These are phyloP conservation scores for Yarrowia alimentaria DNA, from an alignment of 805 yeast species.

Conservation along the genomic window DNA sequence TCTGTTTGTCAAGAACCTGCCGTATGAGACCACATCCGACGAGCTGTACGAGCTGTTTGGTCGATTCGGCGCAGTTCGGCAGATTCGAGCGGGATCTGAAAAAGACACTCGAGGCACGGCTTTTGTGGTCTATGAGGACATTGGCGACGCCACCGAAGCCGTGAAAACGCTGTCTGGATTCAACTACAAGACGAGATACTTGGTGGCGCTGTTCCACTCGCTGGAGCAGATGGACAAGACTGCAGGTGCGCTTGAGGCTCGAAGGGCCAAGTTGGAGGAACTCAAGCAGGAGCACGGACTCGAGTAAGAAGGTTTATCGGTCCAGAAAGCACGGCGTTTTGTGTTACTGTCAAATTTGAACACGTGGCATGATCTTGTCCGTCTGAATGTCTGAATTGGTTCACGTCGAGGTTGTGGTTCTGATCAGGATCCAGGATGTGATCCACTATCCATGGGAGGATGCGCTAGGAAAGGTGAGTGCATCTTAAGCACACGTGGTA, in stretches of 20 bases:
- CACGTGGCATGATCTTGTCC: no score
- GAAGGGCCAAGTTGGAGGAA: constrained; percentile 38
- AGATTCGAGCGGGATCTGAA: constrained; percentile 49
- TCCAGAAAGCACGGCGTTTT: no score
- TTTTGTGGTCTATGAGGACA: constrained; percentile 52
- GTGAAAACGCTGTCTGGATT: constrained; percentile 58
- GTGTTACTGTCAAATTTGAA: no score
- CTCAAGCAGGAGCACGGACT: constrained; percentile 34
- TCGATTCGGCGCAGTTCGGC: constrained; percentile 55
- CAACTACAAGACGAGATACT: constrained; percentile 57
- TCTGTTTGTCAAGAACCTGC: constrained; percentile 56
- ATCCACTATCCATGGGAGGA: no score
- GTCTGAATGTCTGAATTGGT: no score
- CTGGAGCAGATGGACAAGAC: constrained; percentile 43
- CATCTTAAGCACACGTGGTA: no score
- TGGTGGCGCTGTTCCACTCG: constrained; percentile 51
- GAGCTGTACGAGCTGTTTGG: constrained; percentile 55
- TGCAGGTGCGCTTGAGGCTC: constrained; percentile 38
- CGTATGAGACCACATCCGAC: constrained; percentile 48
- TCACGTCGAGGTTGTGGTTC: no score
- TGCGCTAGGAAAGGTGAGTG: no score
- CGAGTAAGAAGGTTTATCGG: constrained; percentile 29
- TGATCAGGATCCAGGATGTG: no score
- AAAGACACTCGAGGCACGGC: constrained; percentile 52
- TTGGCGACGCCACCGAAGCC: constrained; percentile 51